Base-by-base conservation (phyloP, 495 filamentous ascomycete genomes). In the Mytilinidion resinicola region DNA sequence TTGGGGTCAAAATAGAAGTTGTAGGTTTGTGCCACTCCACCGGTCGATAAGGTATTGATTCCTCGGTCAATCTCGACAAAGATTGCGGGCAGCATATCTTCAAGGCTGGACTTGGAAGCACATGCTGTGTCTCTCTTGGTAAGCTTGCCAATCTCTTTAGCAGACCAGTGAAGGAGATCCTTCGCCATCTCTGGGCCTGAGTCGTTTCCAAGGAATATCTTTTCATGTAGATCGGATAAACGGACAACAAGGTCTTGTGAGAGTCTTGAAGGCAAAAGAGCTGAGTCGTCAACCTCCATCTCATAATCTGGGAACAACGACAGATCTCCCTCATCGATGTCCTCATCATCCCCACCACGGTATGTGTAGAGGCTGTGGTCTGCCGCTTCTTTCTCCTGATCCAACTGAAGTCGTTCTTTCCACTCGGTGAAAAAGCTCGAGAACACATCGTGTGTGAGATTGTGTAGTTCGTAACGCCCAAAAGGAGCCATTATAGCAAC, bases 1-100 rank as follows among this genome's bases (percentile, higher is more conserved):
- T 96, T 95, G 8, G 83, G 67, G 66, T 95, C 85, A 1, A 80
- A 85, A 70, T 97, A 98, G 74, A 97, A 95, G 70, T 95, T 95
- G 73, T 91, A 95, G 11, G 74, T 70, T 66, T 68, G 19, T 53
- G 61, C 44, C 49, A 67, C 37, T 11, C 63, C 43, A 12, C 67
- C 67, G 25, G 77, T 70, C 17, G 69, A 71, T 20, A 93, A 69
- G 25, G 77, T 74, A 65, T 82, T 77, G 41, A 80, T 65, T 51
- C 78, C 75, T 49, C 80, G 73, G 25, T 82, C 78, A 8, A 96
- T 74, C 19, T 47, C 51, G 34, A 67, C 47, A 33, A 60, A 56
- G 11, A 63, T 61, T 4, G 53, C 53, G 1, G 82, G 73, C 20
- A 93, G 67, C 0, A 91, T 65, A 0, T 20, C 44, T 21, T 59